Evolutionary conservation across 441 rosid species (phyloP).

Genomic region (Flueggea neowawraea): DNA sequence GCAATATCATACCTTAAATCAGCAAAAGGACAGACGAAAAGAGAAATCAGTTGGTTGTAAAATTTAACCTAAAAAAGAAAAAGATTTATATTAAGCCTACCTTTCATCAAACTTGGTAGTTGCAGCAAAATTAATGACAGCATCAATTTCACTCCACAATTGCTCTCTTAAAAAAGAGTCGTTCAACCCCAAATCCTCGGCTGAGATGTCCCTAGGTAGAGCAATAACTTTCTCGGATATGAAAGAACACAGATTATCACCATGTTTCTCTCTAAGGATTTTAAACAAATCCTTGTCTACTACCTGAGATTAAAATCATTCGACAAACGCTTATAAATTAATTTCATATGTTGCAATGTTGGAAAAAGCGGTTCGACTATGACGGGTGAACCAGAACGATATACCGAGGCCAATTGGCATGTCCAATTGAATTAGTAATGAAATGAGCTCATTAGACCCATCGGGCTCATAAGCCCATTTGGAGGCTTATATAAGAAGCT

Average conservation of each 20-base stretch:
- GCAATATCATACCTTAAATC: conserved; percentile 26
- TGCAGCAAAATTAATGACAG: conserved; percentile 63
- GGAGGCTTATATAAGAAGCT: no score
- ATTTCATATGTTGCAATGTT: no score
- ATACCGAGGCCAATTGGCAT: no score
- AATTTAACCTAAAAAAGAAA: neutral
- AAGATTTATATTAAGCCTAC: conserved; percentile 14
- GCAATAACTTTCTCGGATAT: conserved; percentile 48
- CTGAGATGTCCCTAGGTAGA: conserved; percentile 61
- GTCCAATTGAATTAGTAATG: no score
- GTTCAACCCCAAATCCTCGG: conserved; percentile 47
- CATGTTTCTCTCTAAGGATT: conserved; percentile 49
- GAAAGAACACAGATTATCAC: conserved; percentile 33
- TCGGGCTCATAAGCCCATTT: no score
- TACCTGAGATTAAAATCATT: conserved; percentile 26
- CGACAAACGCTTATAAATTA: no score
- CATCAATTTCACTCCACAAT: conserved; percentile 49
- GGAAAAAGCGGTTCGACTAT: no score
- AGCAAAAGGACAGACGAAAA: neutral
- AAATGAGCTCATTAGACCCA: no score
- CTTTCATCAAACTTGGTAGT: conserved; percentile 74
- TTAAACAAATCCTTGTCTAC: conserved; percentile 64
- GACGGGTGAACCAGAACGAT: no score
- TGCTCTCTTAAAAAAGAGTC: conserved; percentile 33
- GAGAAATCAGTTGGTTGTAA: no score